Evolutionary conservation across 768 basidiomycete genomes (phyloP).

Genomic region (Boletus sp.): DNA sequence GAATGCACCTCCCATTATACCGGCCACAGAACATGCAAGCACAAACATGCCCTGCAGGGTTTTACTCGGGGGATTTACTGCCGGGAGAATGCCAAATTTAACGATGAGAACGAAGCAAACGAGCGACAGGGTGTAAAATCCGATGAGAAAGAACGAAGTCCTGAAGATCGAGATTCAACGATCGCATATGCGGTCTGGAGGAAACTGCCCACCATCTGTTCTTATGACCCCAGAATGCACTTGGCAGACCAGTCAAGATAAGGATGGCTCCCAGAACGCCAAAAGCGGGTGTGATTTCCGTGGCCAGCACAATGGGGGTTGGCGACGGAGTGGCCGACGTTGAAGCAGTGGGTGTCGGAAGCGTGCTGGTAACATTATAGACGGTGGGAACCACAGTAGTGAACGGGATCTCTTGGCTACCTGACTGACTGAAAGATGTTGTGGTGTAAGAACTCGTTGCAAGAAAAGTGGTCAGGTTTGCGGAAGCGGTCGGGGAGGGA

Average conservation of each 20-base stretch:
- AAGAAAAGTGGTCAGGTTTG: conserved; percentile 51
- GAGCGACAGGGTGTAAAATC: conserved; percentile 86
- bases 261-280: conserved; percentile 86
- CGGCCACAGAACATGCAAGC: conserved; percentile 75
- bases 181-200: background rate
- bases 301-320: conserved; percentile 45
- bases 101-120: conserved; percentile 86
- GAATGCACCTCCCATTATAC: conserved; percentile 78
- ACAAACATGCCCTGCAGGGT: conserved; percentile 90
- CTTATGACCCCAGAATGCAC: conserved; percentile 92
- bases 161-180: conserved; percentile 38
- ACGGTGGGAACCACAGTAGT: conserved; percentile 58
- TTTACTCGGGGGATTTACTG: conserved; percentile 74
- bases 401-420: conserved; percentile 47
- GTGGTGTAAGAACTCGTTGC: conserved; percentile 53
- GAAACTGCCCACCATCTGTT: conserved; percentile 74
- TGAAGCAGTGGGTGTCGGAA: conserved; percentile 48
- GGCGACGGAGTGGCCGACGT: conserved; percentile 39
- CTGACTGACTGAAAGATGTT: conserved; percentile 47
- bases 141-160: conserved; percentile 92
- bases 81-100: conserved; percentile 82
- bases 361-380: conserved; percentile 60
- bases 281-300: conserved; percentile 83
- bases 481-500: background rate
- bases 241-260: conserved; percentile 86